Evolutionary conservation across 192 early-diverging fungal genomes (phyloP).

Genomic region (Podila horticola): DNA sequence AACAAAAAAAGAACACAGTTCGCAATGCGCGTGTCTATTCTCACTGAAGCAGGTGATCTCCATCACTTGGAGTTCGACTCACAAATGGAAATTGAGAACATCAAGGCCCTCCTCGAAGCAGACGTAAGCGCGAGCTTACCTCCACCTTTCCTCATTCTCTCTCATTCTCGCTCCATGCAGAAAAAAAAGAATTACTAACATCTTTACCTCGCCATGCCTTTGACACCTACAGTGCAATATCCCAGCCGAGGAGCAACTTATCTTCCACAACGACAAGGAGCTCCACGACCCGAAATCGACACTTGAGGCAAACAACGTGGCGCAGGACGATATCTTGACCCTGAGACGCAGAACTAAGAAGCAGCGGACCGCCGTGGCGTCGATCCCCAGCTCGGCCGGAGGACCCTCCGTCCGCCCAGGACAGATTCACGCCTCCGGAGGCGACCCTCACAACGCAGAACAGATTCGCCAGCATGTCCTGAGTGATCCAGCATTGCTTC

Average conservation of each 20-base stretch:
- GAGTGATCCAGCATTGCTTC: slow-evolving; percentile 63
- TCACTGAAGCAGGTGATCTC: slow-evolving; percentile 66
- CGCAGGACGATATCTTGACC: slow-evolving; percentile 79
- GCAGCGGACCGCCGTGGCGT: slow-evolving; percentile 23
- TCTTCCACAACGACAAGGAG: slow-evolving; percentile 74
- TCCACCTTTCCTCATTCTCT: not conserved
- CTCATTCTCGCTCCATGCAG: not conserved
- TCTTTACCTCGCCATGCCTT: not conserved
- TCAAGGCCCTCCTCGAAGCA: slow-evolving; percentile 87
- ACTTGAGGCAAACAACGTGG: slow-evolving; percentile 71
- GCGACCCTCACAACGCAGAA: slow-evolving; percentile 56
- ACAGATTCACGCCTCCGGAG: slow-evolving; percentile 30
- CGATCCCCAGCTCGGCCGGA: slow-evolving; percentile 14
- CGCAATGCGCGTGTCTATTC: slow-evolving; percentile 67
- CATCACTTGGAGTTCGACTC: slow-evolving; percentile 76
- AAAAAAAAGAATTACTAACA: not conserved
- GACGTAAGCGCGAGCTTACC: slow-evolving; percentile 59
- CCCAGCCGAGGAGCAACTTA: slow-evolving; percentile 66
- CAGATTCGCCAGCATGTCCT: slow-evolving; percentile 72
- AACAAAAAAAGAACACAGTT: not conserved
- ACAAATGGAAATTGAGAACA: slow-evolving; percentile 79
- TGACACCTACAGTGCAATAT: slow-evolving; percentile 65
- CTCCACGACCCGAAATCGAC: slow-evolving; percentile 71
- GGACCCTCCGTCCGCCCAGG: slow-evolving; percentile 20
- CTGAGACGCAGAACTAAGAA: slow-evolving; percentile 55